Evolutionary conservation across 192 early-diverging fungal genomes (phyloP).

Genomic region (Chytriomyces sp.): DNA sequence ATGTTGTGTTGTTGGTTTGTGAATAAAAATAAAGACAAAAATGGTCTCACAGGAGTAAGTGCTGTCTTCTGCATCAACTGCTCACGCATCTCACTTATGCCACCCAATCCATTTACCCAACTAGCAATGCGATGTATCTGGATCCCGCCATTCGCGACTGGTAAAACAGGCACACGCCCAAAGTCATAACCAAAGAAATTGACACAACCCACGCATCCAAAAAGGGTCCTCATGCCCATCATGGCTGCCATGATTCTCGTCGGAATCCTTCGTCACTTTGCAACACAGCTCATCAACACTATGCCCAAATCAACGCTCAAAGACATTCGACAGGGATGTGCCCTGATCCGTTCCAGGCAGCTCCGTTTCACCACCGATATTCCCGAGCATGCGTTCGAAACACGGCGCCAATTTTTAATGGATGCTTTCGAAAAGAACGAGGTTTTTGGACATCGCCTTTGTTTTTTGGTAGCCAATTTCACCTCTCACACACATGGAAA

Average conservation of each 20-base stretch:
- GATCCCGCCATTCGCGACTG: conserved; percentile 57
- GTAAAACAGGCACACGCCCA: not conserved
- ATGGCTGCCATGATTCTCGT: conserved; percentile 97
- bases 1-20: too few species aligned
- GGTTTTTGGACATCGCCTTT: too few species aligned
- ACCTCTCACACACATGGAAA: too few species aligned
- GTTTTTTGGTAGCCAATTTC: too few species aligned
- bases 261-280: conserved; percentile 90
- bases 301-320: conserved; percentile 80
- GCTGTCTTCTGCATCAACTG: not conserved
- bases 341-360: conserved; percentile 8
- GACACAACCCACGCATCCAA: conserved; percentile 44
- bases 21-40: not conserved
- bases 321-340: conserved; percentile 70
- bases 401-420: conserved; percentile 59
- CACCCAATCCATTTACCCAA: not conserved
- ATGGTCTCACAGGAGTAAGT: conserved; percentile 29
- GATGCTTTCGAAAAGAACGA: conserved; percentile 79
- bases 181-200: not conserved
- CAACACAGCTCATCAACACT: conserved; percentile 86
- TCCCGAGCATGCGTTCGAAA: conserved; percentile 71
- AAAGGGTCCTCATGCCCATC: conserved; percentile 92
- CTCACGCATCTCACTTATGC: not conserved
- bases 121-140: conserved; percentile 52
- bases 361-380: conserved; percentile 67